A percentile compares a stretch with the other conserved stretches of the same genome.
These are phyloP conservation scores for Hanseniaspora gamundiae DNA, from an alignment of 1,139 yeast genomes.

Conservation along the genomic window DNA sequence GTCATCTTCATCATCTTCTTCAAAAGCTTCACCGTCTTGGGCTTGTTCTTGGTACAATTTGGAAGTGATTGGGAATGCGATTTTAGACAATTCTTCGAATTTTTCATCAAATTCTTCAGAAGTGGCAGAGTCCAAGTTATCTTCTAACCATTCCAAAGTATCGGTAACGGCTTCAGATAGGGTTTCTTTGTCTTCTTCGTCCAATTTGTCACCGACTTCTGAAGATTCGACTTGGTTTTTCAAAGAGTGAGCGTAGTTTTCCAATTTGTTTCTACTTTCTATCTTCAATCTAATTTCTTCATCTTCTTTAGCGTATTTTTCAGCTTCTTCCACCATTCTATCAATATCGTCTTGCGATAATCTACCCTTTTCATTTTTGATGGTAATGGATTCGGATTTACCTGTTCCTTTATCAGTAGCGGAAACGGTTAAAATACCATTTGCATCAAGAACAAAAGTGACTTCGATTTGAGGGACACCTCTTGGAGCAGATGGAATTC, in stretches of 20 bases:
- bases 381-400: constrained; percentile 85
- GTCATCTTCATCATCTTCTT: constrained; percentile 48
- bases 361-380: constrained; percentile 96
- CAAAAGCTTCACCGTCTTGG: constrained; percentile 44
- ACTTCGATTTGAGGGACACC: constrained; percentile 97
- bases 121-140: constrained; percentile 76
- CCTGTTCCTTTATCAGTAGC: constrained; percentile 96
- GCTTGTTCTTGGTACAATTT: constrained; percentile 65
- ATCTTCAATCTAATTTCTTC: constrained; percentile 69
- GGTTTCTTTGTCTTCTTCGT: constrained; percentile 86
- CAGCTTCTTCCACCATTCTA: constrained; percentile 92
- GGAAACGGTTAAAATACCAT: constrained; percentile 86
- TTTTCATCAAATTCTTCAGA: constrained; percentile 92
- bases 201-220: constrained; percentile 62
- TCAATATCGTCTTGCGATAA: constrained; percentile 83
- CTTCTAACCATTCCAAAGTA: constrained; percentile 72
- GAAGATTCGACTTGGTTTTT: constrained; percentile 65
- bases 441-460: constrained; percentile 87
- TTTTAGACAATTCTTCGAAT: constrained; percentile 69
- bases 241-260: constrained; percentile 77
- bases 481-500: constrained; percentile 95
- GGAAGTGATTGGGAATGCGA: constrained; percentile 87
- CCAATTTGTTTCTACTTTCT: constrained; percentile 78
- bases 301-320: constrained; percentile 81
- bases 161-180: constrained; percentile 82